Evolutionary conservation across 352 stramenopile species (phyloP), one percentile per base, ranked within the genome.

Genomic region (Pythium insidiosum): DNA sequence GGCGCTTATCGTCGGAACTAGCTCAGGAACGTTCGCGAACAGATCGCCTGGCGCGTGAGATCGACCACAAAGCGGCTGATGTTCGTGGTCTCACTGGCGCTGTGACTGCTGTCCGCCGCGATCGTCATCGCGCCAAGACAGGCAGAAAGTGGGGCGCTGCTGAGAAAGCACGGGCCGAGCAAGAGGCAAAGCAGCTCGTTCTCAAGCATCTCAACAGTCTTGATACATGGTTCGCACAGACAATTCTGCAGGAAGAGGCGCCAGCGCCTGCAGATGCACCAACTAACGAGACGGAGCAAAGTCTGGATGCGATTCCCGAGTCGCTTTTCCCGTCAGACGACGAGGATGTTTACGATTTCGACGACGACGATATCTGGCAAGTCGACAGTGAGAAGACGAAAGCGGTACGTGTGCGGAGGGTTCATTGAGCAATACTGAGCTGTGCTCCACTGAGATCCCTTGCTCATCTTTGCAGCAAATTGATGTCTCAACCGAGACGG

Each of bases 221-320:
- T 2, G 61, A 84, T 24, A 39, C 38, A 38, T 84, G 71, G 71
- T 84, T 84, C 24, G 59, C 68, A 9, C 34, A 57, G 38, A 50
- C 66, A 15, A 79, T 84, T 38, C 31, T 53, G 9, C 61, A 31
- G 7, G 56, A 40, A 47, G 56, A 62, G 15, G 19, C 24, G 6
- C 16, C 42, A 5, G 13, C 21, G n/a, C n/a, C n/a, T n/a, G n/a
- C n/a, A n/a, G n/a, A n/a, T n/a, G n/a, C n/a, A n/a, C n/a, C n/a
- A 53, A 18, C 21, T 10, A 70, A 36, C 43, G 39, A 36, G 22
- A 22, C 43, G 19, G 59, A 20, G 55, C 53, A 5, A 58, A 37
- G 29, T 22, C 39, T 53, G 1, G 44, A 47, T 15, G 41, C 39
- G 6, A 42, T 54, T 33, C 38, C 41, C 20, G 66, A 71, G 25